A percentile compares a stretch with the other conserved stretches of the same genome.
Conservation (phyloP, 768 basidiomycete genomes). For the Imleria badia region DNA sequence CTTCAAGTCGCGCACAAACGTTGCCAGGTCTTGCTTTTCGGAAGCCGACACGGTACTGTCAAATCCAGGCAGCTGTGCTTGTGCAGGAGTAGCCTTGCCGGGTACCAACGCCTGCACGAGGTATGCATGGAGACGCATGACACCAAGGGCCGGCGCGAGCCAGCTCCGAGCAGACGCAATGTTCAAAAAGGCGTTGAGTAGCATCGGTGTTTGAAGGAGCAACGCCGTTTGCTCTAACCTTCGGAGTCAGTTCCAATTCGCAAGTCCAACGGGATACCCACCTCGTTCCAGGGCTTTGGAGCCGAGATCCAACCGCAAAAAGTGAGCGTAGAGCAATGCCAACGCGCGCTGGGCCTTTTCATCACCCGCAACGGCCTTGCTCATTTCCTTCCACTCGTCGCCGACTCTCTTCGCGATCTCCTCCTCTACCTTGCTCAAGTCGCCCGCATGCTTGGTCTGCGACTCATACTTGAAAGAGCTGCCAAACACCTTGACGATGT, state of each 20-base stretch:
- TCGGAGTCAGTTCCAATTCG: not conserved
- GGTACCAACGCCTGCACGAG: constrained; percentile 82
- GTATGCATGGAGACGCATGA: constrained; percentile 82
- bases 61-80: constrained; percentile 81
- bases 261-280: constrained; percentile 35
- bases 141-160: constrained; percentile 73
- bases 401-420: constrained; percentile 49
- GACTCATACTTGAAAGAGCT: constrained; percentile 64
- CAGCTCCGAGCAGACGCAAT: constrained; percentile 87
- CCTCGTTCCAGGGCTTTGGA: constrained; percentile 60
- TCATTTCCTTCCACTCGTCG: constrained; percentile 54
- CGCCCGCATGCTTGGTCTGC: constrained; percentile 31
- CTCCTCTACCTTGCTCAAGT: constrained; percentile 51
- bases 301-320: constrained; percentile 63
- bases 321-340: constrained; percentile 79
- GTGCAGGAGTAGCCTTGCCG: constrained; percentile 40
- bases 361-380: constrained; percentile 38
- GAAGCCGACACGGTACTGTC: constrained; percentile 37
- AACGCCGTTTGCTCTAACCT: constrained; percentile 67
- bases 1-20: constrained; percentile 18
- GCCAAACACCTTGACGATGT: constrained; percentile 70
- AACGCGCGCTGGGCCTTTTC: constrained; percentile 51
- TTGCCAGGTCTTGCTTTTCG: constrained; percentile 17
- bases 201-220: constrained; percentile 66
- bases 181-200: constrained; percentile 79